Evolutionary conservation across 306 rosid species (phyloP), one percentile per base, ranked within the genome.

Genomic region (Rosa rugosa): DNA sequence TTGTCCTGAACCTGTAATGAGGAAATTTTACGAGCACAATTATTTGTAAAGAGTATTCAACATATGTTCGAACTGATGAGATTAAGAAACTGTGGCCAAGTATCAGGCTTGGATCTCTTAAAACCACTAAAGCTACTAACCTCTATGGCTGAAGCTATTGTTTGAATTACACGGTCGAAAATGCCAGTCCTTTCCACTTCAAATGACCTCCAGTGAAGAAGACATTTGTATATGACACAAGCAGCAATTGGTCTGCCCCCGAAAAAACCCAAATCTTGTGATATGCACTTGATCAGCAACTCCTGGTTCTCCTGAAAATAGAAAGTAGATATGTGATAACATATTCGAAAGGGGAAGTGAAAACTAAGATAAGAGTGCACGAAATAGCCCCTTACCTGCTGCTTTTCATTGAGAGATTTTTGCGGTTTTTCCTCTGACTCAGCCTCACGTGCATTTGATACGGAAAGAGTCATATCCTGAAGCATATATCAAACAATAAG

Each of bases 391-490:
- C 93, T 84, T 83, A 89, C 99, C 86, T 90, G 98, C 90, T 96
- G 99, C 83, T 96, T 96, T 72, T 96, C 99, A 80, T 96, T 96
- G 66, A 96, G 98, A 77, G 92, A 96, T 86, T 96, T 96, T 83
- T 96, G 99, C 59, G 98, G 98, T 71, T 89, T 96, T 84, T 94
- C 99, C 91, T 96, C 99, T 51, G 98, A 93, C 82, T 93, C 99
- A 62, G 97, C 96, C 84, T 93, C 98, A 27, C 98, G 99, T 62
- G 86, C 87, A 88, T 87, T 88, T 78, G 99, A 87, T 75, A 89
- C 12, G 62, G 91, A 89, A 78, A 88, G 97, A 84, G 92, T 67
- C 90, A 85, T 86, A 84, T 96, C 97, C 99, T 96, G 87, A 69
- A 77, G 79, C 63, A 77, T 27, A 63, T 0, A 41, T 36, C 49